Evolutionary conservation across 176 grass and related monocot species (phyloP).

Genomic region (Raddia distichophylla): DNA sequence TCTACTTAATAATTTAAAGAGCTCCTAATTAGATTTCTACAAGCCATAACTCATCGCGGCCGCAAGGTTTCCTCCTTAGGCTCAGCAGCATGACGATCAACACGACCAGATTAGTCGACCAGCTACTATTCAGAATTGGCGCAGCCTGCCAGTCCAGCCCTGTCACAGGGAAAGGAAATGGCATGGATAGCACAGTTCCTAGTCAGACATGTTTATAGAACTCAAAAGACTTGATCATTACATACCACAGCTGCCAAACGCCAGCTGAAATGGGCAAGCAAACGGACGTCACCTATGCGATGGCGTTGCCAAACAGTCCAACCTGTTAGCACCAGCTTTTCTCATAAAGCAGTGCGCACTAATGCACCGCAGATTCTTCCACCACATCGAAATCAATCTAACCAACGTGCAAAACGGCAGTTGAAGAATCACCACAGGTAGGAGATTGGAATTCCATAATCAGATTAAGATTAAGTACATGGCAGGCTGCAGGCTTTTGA

Average conservation of each 20-base stretch:
- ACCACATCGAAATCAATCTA: constrained; percentile 29
- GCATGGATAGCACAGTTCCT: constrained; percentile 6
- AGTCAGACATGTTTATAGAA: neutral
- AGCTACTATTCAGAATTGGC: neutral
- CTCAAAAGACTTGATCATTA: neutral
- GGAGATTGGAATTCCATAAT: constrained; percentile 7
- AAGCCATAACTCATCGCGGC: neutral
- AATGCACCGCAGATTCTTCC: constrained; percentile 29
- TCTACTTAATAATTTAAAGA: neutral
- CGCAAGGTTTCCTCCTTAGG: neutral
- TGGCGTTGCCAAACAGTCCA: neutral
- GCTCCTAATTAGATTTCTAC: neutral
- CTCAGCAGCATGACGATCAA: constrained; percentile 25
- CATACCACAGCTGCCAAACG: neutral
- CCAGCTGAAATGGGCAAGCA: constrained; percentile 28
- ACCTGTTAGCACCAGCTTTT: constrained; percentile 22
- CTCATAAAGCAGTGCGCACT: constrained; percentile 33
- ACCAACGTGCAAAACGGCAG: constrained; percentile 13
- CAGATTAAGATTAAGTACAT: constrained; percentile 26
- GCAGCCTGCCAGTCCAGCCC: neutral
- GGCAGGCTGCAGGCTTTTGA: constrained; percentile 20
- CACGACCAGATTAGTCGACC: neutral
- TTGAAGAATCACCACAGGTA: constrained; percentile 8
- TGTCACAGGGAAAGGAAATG: neutral
- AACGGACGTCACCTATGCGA: constrained; percentile 3